Base-by-base conservation (phyloP, 2,329 filamentous ascomycete genomes). In the Sporothrix protearum region DNA sequence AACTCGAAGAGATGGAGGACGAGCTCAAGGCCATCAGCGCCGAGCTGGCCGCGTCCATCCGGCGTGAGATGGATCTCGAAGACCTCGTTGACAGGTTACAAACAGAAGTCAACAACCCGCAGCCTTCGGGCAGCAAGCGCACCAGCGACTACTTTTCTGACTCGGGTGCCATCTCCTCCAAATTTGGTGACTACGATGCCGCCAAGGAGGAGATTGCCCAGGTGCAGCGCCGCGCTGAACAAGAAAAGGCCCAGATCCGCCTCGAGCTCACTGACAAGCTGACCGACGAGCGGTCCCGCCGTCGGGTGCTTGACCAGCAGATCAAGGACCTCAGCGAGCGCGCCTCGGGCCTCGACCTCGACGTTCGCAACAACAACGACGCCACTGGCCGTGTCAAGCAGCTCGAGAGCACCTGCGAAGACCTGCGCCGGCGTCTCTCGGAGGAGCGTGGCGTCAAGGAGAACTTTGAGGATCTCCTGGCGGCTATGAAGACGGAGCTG, bases 121-220 rank as follows among this genome's bases (percentile, higher is more conserved):
- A 85, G 80, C 78, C 83, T 76, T 77, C 86, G 36, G 89, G 87
- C 74, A 91, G 87, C 74, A 91, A 92, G 79, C 88, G 95, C 73
- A 96, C 93, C 10, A 98, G 96, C 81, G 96, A 99, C 81, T 98
- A 99, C 82, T 99, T 96, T 80, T 99, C 96, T 2, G 96, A 99
- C 80, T 97, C 94, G 6, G 96, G 96, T 42, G 91, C 93, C 72
- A 95, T 93, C 80, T 95, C 92, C 69, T 67, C 49, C 70, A 92
- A 93, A 77, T 91, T 90, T 77, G 90, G 91, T 73, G 91, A 92
- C 63, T 83, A 83, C 73, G 88, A 90, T 72, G 84, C 87, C 57
- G 85, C 83, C 42, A 86, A 85, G 67, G 88, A 90, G 77, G 93
- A 97, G 79, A 83, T 97, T 45, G 93, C 97, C 73, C 92, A 89